phyloP scores from a whole-genome alignment of 208 protist genomes.

The Wallacemonas sp. region DNA sequence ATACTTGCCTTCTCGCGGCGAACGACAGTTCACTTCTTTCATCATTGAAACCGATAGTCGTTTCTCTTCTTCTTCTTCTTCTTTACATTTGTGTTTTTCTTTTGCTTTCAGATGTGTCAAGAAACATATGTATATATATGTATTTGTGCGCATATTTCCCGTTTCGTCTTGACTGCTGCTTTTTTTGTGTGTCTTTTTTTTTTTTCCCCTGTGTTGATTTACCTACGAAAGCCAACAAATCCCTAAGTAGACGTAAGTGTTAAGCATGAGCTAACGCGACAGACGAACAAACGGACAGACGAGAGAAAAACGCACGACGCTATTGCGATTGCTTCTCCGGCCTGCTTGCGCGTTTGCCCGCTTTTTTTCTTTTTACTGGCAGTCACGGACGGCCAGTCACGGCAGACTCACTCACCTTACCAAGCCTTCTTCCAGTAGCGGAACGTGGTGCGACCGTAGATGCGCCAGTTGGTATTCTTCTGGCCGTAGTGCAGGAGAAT shows the following conservation, averaged over 20 bases:
- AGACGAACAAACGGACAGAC: background rate
- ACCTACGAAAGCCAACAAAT: conserved; percentile 14
- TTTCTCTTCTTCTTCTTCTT: too few relatives aligned
- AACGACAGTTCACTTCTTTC: too few relatives aligned
- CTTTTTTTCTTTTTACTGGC: background rate
- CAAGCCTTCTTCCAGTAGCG: conserved; percentile 91
- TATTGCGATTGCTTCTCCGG: too few relatives aligned
- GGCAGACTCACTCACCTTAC: conserved; percentile 34
- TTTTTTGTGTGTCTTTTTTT: conserved; percentile 1
- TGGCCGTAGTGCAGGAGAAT: conserved; percentile 85
- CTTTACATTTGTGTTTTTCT: conserved; percentile 21
- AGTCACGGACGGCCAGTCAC: conserved; percentile 5
- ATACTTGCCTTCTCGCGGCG: too few relatives aligned
- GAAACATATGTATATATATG: background rate
- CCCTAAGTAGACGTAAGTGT: conserved; percentile 18
- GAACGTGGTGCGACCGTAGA: conserved; percentile 89
- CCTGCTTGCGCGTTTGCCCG: background rate
- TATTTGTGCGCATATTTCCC: conserved; percentile 1
- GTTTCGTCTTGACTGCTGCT: background rate
- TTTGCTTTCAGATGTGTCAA: conserved; percentile 25
- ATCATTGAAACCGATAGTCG: too few relatives aligned
- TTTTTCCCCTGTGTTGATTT: conserved; percentile 5
- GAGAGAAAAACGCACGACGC: background rate
- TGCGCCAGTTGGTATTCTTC: conserved; percentile 90
- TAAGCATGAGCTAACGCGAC: background rate